Conservation (phyloP, 331 rosid species). For the Arachis monticola region DNA sequence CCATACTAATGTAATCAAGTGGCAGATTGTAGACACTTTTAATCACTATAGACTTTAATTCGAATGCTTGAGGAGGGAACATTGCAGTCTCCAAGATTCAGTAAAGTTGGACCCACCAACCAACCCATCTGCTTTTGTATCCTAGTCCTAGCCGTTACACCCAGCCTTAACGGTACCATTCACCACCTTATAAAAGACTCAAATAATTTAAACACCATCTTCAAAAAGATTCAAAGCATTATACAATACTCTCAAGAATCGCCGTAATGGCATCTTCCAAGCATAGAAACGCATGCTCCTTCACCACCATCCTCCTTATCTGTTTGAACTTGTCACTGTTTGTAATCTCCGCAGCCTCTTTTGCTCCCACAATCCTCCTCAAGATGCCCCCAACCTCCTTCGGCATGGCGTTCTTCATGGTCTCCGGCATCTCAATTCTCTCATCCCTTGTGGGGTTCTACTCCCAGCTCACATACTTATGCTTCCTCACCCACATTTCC, state of each 20-base stretch:
- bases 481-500: constrained; percentile 69
- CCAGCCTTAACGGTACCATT: constrained; percentile 56
- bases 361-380: constrained; percentile 73
- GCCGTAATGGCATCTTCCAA: constrained; percentile 63
- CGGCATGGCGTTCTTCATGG: constrained; percentile 72
- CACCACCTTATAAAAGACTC: constrained; percentile 44
- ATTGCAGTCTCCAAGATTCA: constrained; percentile 29
- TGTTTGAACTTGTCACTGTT: constrained; percentile 65
- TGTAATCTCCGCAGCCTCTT: constrained; percentile 62
- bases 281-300: constrained; percentile 62
- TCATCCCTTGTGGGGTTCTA: constrained; percentile 79
- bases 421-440: constrained; percentile 64
- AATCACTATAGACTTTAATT: constrained; percentile 25
- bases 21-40: neutral
- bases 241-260: neutral
- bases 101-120: constrained; percentile 38
- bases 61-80: constrained; percentile 61
- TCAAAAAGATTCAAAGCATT: neutral
- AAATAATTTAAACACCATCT: constrained; percentile 24
- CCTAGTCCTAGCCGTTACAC: constrained; percentile 61
- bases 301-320: constrained; percentile 64
- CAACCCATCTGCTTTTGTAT: neutral
- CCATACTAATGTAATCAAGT: neutral
- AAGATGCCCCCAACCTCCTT: constrained; percentile 78
- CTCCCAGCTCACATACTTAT: constrained; percentile 69